Evolutionary conservation across 2,329 filamentous ascomycete genomes (phyloP), one percentile per base, ranked within the genome.

Genomic region (Hyphodiscus sp.): DNA sequence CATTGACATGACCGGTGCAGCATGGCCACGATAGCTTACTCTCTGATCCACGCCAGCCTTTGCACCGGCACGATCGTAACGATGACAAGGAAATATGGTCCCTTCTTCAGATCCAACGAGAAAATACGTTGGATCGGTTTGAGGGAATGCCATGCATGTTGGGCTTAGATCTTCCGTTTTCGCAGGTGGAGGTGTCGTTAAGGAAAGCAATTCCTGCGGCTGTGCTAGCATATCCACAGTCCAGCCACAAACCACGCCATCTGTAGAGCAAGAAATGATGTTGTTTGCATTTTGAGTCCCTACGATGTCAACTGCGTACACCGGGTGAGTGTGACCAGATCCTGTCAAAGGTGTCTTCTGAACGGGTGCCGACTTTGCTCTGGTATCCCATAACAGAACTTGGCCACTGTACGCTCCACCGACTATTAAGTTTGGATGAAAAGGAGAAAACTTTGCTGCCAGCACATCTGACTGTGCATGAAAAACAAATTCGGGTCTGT

Each of bases 261-360:
- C 94, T 0, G 94, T 99, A 1, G 91, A 96, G 69, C 90, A 92
- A 33, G 91, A 96, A 63, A 99, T 88, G 68, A 99, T 96, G 70
- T 97, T 99, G 74, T 96, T 96, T 55, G 94, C 94, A 69, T 99
- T 99, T 68, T 97, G 94, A 0, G 95, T 99, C 59, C 94, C 94
- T 48, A 99, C 90, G 52, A 99, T 95, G 58, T 94, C 89, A 53
- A 99, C 83, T 41, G 87, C 91, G 74, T 99, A 99, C 59, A 99
- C 88, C 0, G 94, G 94, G 67, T 99, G 94, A 8, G 94, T 95
- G 70, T 99, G 94, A 15, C 94, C 91, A 15, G 89, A 91, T 48
- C 94, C 92, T 6, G 92, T 97, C 41, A 99, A 78, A 0, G 94
- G 94, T 1, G 94, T 99, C 73, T 96, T 96, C 65, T 96, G 91